These are phyloP conservation scores for Kandelia obovata DNA, from an alignment of 345 rosid species.

Conservation along the genomic window DNA sequence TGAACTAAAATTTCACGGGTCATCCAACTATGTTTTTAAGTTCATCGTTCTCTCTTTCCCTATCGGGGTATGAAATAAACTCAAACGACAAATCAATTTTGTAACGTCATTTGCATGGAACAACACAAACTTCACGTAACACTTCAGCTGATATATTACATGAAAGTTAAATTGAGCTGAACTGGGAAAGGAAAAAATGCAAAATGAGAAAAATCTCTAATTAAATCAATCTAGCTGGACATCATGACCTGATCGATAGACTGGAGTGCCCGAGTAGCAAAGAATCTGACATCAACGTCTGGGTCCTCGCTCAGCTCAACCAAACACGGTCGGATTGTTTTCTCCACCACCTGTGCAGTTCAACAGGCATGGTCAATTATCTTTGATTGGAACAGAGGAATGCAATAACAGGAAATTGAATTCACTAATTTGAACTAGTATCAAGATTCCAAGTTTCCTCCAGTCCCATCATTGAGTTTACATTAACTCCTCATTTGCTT, in stretches of 20 bases:
- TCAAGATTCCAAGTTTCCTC: neutral
- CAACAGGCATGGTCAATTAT: neutral
- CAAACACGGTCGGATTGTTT: conserved; percentile 66
- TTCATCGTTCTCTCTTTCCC: no score
- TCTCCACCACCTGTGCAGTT: conserved; percentile 64
- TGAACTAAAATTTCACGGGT: no score
- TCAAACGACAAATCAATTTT: no score
- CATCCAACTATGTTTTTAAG: no score
- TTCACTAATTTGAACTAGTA: neutral
- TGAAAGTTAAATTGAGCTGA: conserved; percentile 11
- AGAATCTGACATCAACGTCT: conserved; percentile 87
- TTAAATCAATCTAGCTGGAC: conserved; percentile 47
- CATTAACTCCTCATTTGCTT: neutral
- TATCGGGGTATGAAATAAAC: no score
- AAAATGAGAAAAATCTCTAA: neutral
- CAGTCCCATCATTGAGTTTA: neutral
- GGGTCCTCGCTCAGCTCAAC: conserved; percentile 90
- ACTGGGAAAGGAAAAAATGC: neutral
- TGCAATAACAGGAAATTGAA: neutral
- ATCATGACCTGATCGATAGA: conserved; percentile 70
- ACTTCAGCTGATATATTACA: conserved; percentile 12
- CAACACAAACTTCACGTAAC: neutral
- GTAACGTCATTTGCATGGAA: neutral
- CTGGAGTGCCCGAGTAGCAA: conserved; percentile 74
- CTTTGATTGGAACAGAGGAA: neutral